Evolutionary conservation across 495 filamentous ascomycete species (phyloP), one percentile per base, ranked within the genome.

Genomic region (Neurospora sp.): DNA sequence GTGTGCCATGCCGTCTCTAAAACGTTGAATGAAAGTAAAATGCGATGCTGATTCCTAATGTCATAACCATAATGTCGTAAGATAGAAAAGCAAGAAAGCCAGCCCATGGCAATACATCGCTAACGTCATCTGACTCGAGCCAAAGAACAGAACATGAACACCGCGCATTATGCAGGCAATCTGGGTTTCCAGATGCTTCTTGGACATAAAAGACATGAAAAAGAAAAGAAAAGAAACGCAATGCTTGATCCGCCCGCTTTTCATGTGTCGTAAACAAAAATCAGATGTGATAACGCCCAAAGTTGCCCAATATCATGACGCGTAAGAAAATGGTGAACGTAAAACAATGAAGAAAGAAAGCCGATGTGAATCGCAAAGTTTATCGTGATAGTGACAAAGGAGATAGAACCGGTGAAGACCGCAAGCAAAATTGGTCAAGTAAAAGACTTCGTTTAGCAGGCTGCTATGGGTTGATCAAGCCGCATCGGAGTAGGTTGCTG

Each of bases 401-500:
- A 65, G 31, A 65, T 65, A 14, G 22, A 59, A 65, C 14, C 12
- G 53, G 53, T 65, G 53, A 65, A 35, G 31, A 65, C 53, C 53
- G 27, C 27, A 65, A 65, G 14, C 18, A 18, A 12, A 35, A 27
- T 59, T 27, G 11, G 20, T 53, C 11, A n/a, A 69, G 40, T 39
- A 20, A 53, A 35, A 38, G 27, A 35, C 65, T 35, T 48, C 11
- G 72, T 71, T 80, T 83, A 84, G 70, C 80, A 82, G 71, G 79
- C 80, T 71, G 82, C 73, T 68, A 83, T 74, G 70, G 84, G 68
- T 38, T 73, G 74, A 42, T 81, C 80, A 72, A 81, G 79, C 70
- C 81, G 85, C 70, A 83, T 76, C 40, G 85, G 84, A 65, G 80
- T 82, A 31, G 76, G 69, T 72, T 77, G 78, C 42, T 76, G 73